A percentile compares a stretch with the other conserved stretches of the same genome.
phyloP scores from a whole-genome alignment of 257 asterid genomes.

The Jaltomata sinuosa region DNA sequence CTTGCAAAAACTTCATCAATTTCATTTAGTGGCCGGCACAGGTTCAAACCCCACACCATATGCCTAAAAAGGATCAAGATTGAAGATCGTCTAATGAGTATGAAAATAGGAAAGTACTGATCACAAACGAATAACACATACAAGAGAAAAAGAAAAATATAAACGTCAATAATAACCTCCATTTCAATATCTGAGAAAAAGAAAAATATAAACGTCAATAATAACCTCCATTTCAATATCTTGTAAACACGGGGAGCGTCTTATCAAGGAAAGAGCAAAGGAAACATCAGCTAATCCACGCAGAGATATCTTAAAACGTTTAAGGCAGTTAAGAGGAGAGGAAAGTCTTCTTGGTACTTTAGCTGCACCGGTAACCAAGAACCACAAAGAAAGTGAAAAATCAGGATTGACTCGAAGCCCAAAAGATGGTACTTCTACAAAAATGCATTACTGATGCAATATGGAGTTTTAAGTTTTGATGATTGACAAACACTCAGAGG shows the following conservation, averaged over 20 bases:
- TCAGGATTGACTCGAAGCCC: neutral
- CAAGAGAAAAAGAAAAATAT: no score
- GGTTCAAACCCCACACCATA: neutral
- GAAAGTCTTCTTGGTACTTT: neutral
- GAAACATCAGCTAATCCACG: no score
- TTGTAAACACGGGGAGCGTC: no score
- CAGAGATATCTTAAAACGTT: no score
- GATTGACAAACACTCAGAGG: no score
- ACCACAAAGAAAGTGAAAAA: neutral
- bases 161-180: no score
- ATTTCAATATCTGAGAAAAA: no score
- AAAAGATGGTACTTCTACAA: neutral
- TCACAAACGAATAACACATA: neutral
- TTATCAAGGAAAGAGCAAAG: no score
- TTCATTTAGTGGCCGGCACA: neutral
- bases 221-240: no score
- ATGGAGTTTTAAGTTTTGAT: no score
- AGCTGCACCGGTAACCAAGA: neutral
- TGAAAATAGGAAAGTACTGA: neutral
- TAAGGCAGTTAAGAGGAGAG: neutral
- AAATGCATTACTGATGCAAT: neutral
- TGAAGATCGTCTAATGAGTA: neutral
- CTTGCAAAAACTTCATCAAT: neutral
- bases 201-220: no score
- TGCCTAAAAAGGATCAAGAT: neutral